Base-by-base conservation (phyloP, 1,284 basidiomycete genomes). In the Albatrellus sp. region DNA sequence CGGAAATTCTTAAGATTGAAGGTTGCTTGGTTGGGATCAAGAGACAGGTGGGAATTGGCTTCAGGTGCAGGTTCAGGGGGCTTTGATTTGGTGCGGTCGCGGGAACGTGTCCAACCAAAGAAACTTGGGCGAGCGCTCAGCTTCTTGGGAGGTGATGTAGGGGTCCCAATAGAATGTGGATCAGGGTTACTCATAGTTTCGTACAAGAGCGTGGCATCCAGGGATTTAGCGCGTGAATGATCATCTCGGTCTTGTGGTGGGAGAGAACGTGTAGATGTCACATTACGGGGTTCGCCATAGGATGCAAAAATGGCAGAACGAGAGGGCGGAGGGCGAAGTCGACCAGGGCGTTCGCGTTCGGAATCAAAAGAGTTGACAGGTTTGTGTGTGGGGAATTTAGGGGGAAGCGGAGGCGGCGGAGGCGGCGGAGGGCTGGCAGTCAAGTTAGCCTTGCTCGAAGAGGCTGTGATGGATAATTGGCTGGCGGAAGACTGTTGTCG, bases 1-100 rank as follows among this genome's bases (percentile, higher is more conserved):
- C 80, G 70, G 60, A 86, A 85, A 2, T 81, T 69, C 52, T 73
- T 80, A 50, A 85, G 71, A 59, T 80, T 81, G 48, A 68, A 63
- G 45, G 48, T 34, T 36, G 49, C 10, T 6, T 28, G 42, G 24
- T 17, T 20, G 35, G 17, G 45, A 38, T n/a, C 39, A 24, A 11
- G 43, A 33, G 38, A n/a, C 32, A 29, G 38, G 52, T 37, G 41
- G 53, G 45, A 40, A 20, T 43, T 19, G 42, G 50, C 35, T 8
- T 37, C 40, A 34, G 55, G 47, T 16, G 58, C 53, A 5, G 59
- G 46, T n/a, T 58, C 57, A 3, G 53, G 44, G 7, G 59, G 54
- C 50, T 69, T 68, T 42, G 62, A 64, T 52, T 68, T 63, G 50
- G 64, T 47, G 43, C 50, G 50, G 39, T 39, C 48, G 13, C 50